phyloP scores from a whole-genome alignment of 129 eudicot genomes.

The Cynara cardunculus region DNA sequence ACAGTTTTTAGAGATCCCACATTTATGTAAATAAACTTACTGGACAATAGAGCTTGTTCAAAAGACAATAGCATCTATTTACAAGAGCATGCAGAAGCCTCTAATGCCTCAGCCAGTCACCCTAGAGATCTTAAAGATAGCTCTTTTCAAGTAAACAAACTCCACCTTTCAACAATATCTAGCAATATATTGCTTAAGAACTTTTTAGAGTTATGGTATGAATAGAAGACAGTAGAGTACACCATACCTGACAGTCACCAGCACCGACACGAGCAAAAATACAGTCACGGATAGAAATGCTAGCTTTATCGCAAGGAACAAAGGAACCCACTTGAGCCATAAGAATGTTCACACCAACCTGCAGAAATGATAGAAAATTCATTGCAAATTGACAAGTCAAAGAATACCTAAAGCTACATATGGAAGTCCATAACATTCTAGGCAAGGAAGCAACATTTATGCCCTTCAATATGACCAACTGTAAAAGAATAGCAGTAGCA shows the following conservation, averaged over 20 bases:
- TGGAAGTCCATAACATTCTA: background rate
- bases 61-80: background rate
- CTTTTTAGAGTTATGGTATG: background rate
- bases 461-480: background rate
- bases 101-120: background rate
- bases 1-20: too few species aligned
- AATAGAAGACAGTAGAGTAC: too few species aligned
- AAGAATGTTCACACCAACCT: slow-evolving; percentile 94
- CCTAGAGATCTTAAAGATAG: background rate
- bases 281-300: slow-evolving; percentile 90
- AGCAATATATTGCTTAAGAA: background rate
- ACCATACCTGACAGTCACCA: slow-evolving; percentile 91
- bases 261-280: slow-evolving; percentile 99
- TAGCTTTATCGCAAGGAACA: slow-evolving; percentile 91
- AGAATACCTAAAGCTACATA: background rate
- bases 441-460: background rate
- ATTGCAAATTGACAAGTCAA: background rate
- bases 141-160: background rate
- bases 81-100: background rate
- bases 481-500: background rate
- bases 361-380: slow-evolving; percentile 1
- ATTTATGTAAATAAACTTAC: background rate
- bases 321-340: slow-evolving; percentile 99
- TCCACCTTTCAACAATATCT: background rate
- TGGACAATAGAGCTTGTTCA: background rate